Evolutionary conservation across 148 eudicot species (phyloP), one percentile per base, ranked within the genome.

Genomic region (Fallopia convolvulus): DNA sequence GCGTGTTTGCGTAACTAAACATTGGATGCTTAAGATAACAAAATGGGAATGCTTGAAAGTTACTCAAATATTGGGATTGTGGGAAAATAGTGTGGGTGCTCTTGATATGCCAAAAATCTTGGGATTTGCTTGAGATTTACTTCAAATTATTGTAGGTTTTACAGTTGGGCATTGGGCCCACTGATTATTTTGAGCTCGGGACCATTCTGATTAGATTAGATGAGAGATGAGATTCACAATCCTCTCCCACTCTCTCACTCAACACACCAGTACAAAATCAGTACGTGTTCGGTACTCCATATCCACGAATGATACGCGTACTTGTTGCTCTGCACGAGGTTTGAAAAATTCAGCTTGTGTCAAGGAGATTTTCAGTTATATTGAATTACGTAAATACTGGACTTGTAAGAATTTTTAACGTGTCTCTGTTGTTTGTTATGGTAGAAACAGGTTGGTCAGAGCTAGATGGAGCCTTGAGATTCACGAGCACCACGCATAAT

Each of bases 391-490:
- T 44, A 6, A 6, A 44, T 44, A 6, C 10, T 48, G 50, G 12
- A 13, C 14, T 12, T 48, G 60, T 17, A 7, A 53, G 20, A 53
- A 5, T 5, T 53, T 61, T 61, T 61, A 26, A 61, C 68, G 68
- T 61, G 2, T 61, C 26, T 61, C 36, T 61, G 33, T 8, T 61
- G 36, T 26, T 61, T 36, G 39, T 61, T 26, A 23, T 0, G 36
- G 66, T 26, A 55, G n/a, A 55, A n/a, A 55, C 36, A 21, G 23
- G 66, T 2, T 26, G 66, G 14, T 60, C 36, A 60, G 36, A 23
- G 66, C 36, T 60, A 26, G 68, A 61, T 26, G 68, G 68, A 26
- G 10, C 68, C 33, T 61, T 61, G 68, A 61, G 68, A 61, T 61
- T 26, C 68, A 26, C 68, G 68, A 61, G 36, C 26, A n/a, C 26